Conservation (phyloP, 305 asterid genomes). For the Andrographis paniculata region DNA sequence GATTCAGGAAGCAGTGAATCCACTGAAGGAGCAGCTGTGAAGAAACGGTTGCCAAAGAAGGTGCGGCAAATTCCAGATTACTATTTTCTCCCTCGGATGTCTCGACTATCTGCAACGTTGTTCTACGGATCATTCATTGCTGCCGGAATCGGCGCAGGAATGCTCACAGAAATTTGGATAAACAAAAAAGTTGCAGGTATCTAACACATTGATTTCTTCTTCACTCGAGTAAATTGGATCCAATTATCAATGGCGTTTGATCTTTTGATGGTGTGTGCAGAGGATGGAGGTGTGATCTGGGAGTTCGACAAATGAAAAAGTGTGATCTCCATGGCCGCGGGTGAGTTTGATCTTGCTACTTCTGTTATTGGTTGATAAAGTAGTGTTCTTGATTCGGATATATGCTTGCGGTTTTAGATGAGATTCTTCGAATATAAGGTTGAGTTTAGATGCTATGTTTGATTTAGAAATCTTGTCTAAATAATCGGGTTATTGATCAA, state of each 20-base stretch:
- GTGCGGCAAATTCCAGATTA: constrained; percentile 71
- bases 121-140: constrained; percentile 62
- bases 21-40: constrained; percentile 35
- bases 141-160: constrained; percentile 88
- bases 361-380: too few species aligned
- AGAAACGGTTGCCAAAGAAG: constrained; percentile 57
- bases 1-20: constrained; percentile 30
- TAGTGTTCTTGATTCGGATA: too few species aligned
- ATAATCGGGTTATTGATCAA: too few species aligned
- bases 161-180: constrained; percentile 77
- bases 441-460: too few species aligned
- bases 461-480: too few species aligned
- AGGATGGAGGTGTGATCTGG: constrained; percentile 79
- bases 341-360: too few species aligned
- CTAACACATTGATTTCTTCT: constrained; percentile 3
- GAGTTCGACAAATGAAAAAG: constrained; percentile 55
- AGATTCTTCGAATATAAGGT: too few species aligned
- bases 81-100: constrained; percentile 74
- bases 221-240: background rate
- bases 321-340: too few species aligned
- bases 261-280: constrained; percentile 26
- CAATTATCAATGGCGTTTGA: constrained; percentile 1
- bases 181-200: constrained; percentile 79
- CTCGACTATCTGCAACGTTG: constrained; percentile 36
- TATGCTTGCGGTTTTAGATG: too few species aligned